Base-by-base conservation (phyloP, 179 eudicot species). In the Actinidia chinensis region DNA sequence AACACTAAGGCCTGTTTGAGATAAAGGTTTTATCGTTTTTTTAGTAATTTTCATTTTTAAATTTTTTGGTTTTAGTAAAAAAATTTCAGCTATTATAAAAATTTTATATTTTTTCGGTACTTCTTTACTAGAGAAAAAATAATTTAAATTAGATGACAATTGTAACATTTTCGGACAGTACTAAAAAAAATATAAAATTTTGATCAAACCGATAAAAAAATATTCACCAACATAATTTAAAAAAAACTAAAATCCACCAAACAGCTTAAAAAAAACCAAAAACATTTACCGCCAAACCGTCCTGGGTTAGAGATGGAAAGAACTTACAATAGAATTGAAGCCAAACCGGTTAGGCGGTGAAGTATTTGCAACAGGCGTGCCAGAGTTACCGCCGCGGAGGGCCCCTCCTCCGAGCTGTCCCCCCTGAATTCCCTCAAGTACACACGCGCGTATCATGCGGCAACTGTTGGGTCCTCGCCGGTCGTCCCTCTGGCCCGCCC, bases 401-500 rank as follows among this genome's bases (percentile, higher is more conserved):
- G 75, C 68, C 2, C 91, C 88, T 20, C 98, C 98, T 65, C 79
- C 65, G 25, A 84, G 17, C 86, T 70, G 82, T 95, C n/a, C 97
- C 0, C 98, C 98, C 76, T 95, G 97, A 2, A 95, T 22, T 15
- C 99, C 71, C 98, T 83, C 0, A 93, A 97, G 68, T 77, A 95
- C 3, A 72, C 15, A 91, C 90, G n/a, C 18, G 97, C 89, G 14
- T 93, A 95, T 68, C 81, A 86, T 0, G 91, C 91, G 0, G 82
- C 79, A 13, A 95, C 79, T 78, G 86, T 18, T 4, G 99, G 99
- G 76, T 93, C 98, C 78, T 95, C 98, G 1, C 98, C 98, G 0
- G 98, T 92, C 5, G 98, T 95, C 78, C 93, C 98, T n/a, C 55
- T 93, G 18, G 98, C 98, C 78, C 98, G 84, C 6, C 99, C 99